Evolutionary conservation across 78 protist genomes (phyloP), one percentile per base, ranked within the genome.

Genomic region (Dictyostelium brefeldianum): DNA sequence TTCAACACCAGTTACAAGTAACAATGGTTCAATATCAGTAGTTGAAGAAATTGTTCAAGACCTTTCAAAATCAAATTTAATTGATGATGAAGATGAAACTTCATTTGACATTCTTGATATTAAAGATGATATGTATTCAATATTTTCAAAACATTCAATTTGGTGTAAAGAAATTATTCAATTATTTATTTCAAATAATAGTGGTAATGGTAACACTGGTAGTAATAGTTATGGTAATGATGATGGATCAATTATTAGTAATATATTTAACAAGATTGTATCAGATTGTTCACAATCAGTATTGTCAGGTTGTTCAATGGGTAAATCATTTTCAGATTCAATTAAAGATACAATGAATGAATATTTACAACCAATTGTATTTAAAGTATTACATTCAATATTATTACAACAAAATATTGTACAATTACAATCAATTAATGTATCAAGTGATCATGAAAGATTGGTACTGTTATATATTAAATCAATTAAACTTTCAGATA

Each of bases 261-360:
- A 77, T 51, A 27, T 77, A n/a, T 77, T 77, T 27, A 20, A 27
- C 20, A 50, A 17, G 3, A 50, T 77, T 27, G 67, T 77, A 12
- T 51, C 81, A 50, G 59, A 77, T 36, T 77, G 81, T 50, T 77
- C 81, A 15, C 41, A 22, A 9, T 50, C n/a, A 14, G 27, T 77
- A n/a, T 50, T 50, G 25, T 18, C 54, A 7, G 81, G 81, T 14
- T 36, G 51, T 27, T 77, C 81, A 50, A 77, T 77, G 81, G 43
- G 64, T 50, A 77, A 85, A 20, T 85, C 92, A 36, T 85, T 85
- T 17, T 53, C 78, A 12, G 92, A 85, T n/a, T 59, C 77, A 29
- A 75, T 85, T 29, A 85, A 74, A 51, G 80, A 75, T 15, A 73
- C 92, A 46, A n/a, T 85, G 65, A 75, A 51, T 20, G 57, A 46